phyloP scores from a whole-genome alignment of 441 rosid genomes.

The Populus hybrid region DNA sequence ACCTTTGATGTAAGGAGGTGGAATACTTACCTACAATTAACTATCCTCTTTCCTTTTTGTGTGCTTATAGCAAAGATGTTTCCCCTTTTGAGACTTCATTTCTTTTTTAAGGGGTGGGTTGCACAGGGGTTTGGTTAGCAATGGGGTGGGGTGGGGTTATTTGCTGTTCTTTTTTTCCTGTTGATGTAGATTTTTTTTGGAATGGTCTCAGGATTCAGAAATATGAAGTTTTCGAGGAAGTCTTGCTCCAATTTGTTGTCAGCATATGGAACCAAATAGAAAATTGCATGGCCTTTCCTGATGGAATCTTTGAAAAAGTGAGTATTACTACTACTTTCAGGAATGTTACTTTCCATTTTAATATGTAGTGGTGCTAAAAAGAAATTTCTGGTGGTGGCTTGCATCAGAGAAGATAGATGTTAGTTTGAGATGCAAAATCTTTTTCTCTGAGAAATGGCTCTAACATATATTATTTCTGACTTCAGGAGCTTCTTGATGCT shows the following conservation, averaged over 20 bases:
- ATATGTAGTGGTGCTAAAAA: neutral
- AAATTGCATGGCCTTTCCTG: conserved; percentile 29
- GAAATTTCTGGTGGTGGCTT: neutral
- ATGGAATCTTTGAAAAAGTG: conserved; percentile 40
- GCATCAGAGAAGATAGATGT: neutral
- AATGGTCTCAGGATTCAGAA: conserved; percentile 53
- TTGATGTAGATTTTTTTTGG: conserved; percentile 23
- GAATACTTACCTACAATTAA: neutral
- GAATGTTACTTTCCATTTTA: neutral
- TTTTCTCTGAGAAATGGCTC: neutral
- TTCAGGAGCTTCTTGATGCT: conserved; percentile 68
- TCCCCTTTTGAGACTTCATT: neutral
- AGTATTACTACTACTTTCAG: conserved; percentile 11
- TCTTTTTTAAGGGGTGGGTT: neutral
- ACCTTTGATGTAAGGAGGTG: neutral
- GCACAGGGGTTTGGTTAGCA: neutral
- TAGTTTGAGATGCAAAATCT: neutral
- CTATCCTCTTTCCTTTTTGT: neutral
- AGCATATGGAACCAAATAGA: conserved; percentile 72
- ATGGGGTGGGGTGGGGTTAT: neutral
- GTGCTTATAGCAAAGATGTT: neutral
- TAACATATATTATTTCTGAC: conserved; percentile 17
- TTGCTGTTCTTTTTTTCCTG: conserved; percentile 11
- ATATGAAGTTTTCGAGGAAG: conserved; percentile 59
- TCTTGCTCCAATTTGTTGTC: conserved; percentile 45